Base-by-base conservation (phyloP, 2,329 filamentous ascomycete genomes). In the Pestalotiopsis sp. region DNA sequence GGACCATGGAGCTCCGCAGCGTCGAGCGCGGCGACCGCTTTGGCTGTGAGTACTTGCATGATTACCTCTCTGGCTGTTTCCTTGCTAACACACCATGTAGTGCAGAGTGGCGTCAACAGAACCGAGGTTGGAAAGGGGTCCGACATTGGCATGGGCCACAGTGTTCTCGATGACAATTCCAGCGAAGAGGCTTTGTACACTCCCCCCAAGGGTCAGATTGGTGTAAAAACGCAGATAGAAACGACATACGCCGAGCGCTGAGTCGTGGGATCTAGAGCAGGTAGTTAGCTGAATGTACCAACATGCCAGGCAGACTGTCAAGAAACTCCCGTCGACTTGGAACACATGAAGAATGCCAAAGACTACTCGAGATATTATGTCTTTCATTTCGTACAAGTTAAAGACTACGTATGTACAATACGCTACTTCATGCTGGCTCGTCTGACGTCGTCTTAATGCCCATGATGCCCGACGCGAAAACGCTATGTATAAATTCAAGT, bases 181-280 rank as follows among this genome's bases (percentile, higher is more conserved):
- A 66, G 63, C 41, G 68, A 69, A 56, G 68, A 69, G 62, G 38
- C 57, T 17, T 45, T 69, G 57, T 69, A 58, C 57, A 36, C 23
- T 13, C 64, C 64, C 5, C 64, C 64, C 38, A 38, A 56, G 20
- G 61, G 62, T 31, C 60, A 68, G 6, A 69, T 69, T 31, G 63
- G 66, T 3, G 68, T 69, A 12, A 38, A 66, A 52, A 69, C 68
- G 61, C 60, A 69, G 39, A 69, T 69, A 6, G 66, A 69, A 61
- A 69, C 68, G n/a, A 65, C 64, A 25, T 69, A 41, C 27, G 68
- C 66, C 14, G 59, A 67, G 3, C 61, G 61, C 20, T 62, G 17
- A 39, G 27, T 6, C 13, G 23, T 27, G 20, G 12, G 4, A 59
- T 27, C 23, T 27, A 27, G 23, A 59, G 27, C 57, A 59, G 9